Percentiles rank a stretch among this genome's conserved stretches.
Conservation (phyloP, 2,329 filamentous ascomycete genomes). For the Penicillium rolfsii region DNA sequence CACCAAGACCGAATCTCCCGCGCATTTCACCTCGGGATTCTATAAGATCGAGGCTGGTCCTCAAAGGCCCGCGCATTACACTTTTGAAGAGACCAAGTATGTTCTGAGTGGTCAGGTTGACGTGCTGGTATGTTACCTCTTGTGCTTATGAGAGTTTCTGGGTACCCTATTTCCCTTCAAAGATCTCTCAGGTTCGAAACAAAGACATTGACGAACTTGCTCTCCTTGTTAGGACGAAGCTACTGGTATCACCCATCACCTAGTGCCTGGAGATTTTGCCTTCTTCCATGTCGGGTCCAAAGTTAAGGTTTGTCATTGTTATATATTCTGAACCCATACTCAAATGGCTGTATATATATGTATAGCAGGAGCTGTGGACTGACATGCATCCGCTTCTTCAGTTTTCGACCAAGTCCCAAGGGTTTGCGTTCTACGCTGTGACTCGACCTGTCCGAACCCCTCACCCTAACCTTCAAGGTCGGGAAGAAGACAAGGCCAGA, state of each 20-base stretch:
- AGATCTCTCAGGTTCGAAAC: background rate
- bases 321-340: background rate
- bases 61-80: slow-evolving; percentile 27
- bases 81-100: slow-evolving; percentile 33
- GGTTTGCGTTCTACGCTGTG: slow-evolving; percentile 28
- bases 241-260: slow-evolving; percentile 23
- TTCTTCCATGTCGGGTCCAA: slow-evolving; percentile 27
- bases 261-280: slow-evolving; percentile 24
- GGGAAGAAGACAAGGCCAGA: slow-evolving; percentile 23
- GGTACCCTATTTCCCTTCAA: background rate
- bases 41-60: slow-evolving; percentile 33
- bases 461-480: slow-evolving; percentile 26
- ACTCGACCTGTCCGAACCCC: slow-evolving; percentile 25
- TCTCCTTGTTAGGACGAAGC: slow-evolving; percentile 17
- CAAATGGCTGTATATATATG: too few species aligned
- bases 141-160: background rate
- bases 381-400: slow-evolving; percentile 9
- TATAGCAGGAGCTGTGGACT: slow-evolving; percentile 4
- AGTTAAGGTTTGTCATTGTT: slow-evolving; percentile 23
- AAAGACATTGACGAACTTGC: background rate
- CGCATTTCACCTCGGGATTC: slow-evolving; percentile 29
- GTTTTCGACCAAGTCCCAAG: slow-evolving; percentile 29
- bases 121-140: slow-evolving; percentile 22
- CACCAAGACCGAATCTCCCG: slow-evolving; percentile 29
- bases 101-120: slow-evolving; percentile 32